Conservation (phyloP, 2,329 filamentous ascomycete species). For the Paramyrothecium sp. region DNA sequence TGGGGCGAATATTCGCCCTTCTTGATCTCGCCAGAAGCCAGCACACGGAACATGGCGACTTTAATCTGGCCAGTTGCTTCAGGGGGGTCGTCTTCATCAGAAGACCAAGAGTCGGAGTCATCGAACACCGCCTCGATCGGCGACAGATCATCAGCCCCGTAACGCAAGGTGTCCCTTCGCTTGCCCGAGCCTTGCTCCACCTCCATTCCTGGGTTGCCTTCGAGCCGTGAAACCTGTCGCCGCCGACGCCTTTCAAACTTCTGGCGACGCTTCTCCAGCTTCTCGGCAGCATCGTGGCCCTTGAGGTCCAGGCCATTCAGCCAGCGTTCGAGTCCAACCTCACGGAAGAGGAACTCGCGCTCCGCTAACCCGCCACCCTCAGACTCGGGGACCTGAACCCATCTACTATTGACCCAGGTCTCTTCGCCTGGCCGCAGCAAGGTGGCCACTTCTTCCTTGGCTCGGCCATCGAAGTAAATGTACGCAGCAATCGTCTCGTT, state of each 20-base stretch:
- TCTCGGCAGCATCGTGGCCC: conserved; percentile 85
- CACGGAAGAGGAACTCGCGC: conserved; percentile 93
- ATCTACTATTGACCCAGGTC: conserved; percentile 98
- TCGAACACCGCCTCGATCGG: conserved; percentile 69
- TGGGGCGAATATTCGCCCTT: conserved; percentile 97
- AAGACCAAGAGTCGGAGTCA: conserved; percentile 74
- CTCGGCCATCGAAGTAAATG: conserved; percentile 95
- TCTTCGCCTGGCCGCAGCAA: conserved; percentile 89
- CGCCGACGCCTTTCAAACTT: conserved; percentile 71
- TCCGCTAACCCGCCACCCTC: conserved; percentile 95
- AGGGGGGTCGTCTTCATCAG: conserved; percentile 81
- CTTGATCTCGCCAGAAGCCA: conserved; percentile 96
- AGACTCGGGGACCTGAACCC: conserved; percentile 89
- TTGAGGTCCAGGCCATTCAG: conserved; percentile 94
- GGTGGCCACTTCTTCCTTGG: conserved; percentile 96
- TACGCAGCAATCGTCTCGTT: conserved; percentile 98
- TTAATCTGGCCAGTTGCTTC: conserved; percentile 98
- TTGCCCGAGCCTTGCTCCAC: conserved; percentile 41
- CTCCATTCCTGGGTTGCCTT: conserved; percentile 30
- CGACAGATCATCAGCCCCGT: conserved; percentile 73
- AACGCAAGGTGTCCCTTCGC: conserved; percentile 65
- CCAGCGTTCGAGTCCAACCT: conserved; percentile 95
- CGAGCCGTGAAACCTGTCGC: conserved; percentile 53
- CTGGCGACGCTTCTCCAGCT: conserved; percentile 82
- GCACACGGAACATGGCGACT: conserved; percentile 90